Evolutionary conservation across 805 yeast species (phyloP).

Genomic region (Clavispora fructus): DNA sequence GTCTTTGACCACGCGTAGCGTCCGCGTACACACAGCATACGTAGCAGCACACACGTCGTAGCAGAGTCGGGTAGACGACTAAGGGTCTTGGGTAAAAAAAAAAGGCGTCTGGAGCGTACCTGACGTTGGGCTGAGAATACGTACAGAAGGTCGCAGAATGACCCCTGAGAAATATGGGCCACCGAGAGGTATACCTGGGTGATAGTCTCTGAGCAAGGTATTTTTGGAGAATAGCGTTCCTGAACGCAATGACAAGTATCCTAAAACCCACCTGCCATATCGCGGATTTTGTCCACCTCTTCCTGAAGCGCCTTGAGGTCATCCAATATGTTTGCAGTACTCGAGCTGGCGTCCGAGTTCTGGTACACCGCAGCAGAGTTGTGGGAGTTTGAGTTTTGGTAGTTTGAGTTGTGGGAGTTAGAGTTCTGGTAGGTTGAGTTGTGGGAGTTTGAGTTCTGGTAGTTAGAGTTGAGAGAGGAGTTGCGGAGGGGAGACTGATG

Average conservation of each 20-base stretch:
- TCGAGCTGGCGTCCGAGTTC: constrained; percentile 11
- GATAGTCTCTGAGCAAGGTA: no score
- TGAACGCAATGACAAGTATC: not conserved
- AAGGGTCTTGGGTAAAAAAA: no score
- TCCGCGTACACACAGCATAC: no score
- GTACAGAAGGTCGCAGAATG: no score
- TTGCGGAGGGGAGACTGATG: not conserved
- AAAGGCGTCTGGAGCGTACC: no score
- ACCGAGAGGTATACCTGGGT: no score
- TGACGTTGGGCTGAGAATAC: no score
- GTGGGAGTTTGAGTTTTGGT: constrained; percentile 14
- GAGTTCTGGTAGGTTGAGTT: constrained; percentile 18
- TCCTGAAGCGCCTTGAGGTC: constrained; percentile 63
- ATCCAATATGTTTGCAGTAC: constrained; percentile 52
- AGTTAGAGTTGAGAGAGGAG: constrained; percentile 2
- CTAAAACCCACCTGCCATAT: constrained; percentile 41
- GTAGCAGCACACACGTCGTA: no score
- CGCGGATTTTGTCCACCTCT: constrained; percentile 57
- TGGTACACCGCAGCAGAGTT: constrained; percentile 3
- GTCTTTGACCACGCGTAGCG: not conserved
- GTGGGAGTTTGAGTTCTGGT: constrained; percentile 18
- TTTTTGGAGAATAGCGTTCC: not conserved
- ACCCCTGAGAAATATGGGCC: no score
- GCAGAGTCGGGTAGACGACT: no score
- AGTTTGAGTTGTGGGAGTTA: constrained; percentile 24